Evolutionary conservation across 352 stramenopile species (phyloP).

Genomic region (Globisporangium radiosum): DNA sequence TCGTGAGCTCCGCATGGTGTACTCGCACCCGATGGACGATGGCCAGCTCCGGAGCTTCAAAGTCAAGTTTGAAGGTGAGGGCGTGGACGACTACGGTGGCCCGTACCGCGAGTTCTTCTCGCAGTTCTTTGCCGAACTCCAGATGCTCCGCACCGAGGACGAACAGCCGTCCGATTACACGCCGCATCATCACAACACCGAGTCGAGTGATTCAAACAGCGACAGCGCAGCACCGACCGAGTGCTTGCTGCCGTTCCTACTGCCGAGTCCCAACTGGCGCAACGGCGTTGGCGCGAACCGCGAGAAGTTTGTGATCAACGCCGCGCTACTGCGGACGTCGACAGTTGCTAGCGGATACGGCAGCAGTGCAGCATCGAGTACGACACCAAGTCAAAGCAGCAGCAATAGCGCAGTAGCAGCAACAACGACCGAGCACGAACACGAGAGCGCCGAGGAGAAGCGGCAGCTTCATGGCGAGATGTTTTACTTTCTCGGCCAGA

Average conservation of each 20-base stretch:
- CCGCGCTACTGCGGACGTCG: constrained; percentile 12
- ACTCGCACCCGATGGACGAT: constrained; percentile 91
- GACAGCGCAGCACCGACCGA: constrained; percentile 7
- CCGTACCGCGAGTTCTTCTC: constrained; percentile 92
- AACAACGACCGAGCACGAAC: constrained; percentile 2
- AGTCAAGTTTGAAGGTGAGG: constrained; percentile 93
- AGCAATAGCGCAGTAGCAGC: not conserved
- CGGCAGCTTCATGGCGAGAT: constrained; percentile 72
- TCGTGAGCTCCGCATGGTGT: constrained; percentile 76
- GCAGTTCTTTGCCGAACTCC: constrained; percentile 70
- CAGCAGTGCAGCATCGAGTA: not conserved
- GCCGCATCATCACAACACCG: not conserved
- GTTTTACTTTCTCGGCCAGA: constrained; percentile 87
- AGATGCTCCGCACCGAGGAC: constrained; percentile 28
- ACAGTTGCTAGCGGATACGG: not conserved
- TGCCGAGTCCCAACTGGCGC: constrained; percentile 85
- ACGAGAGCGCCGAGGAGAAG: constrained; percentile 38
- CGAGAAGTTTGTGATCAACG: constrained; percentile 85
- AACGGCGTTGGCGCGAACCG: constrained; percentile 72
- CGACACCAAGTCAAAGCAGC: not conserved
- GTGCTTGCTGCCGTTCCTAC: constrained; percentile 79
- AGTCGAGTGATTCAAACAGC: constrained; percentile 4
- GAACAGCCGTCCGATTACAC: constrained; percentile 3
- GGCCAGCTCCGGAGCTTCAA: constrained; percentile 89
- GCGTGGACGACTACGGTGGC: constrained; percentile 92